Conservation (phyloP, 441 rosid genomes). For the Erodium trifolium region DNA sequence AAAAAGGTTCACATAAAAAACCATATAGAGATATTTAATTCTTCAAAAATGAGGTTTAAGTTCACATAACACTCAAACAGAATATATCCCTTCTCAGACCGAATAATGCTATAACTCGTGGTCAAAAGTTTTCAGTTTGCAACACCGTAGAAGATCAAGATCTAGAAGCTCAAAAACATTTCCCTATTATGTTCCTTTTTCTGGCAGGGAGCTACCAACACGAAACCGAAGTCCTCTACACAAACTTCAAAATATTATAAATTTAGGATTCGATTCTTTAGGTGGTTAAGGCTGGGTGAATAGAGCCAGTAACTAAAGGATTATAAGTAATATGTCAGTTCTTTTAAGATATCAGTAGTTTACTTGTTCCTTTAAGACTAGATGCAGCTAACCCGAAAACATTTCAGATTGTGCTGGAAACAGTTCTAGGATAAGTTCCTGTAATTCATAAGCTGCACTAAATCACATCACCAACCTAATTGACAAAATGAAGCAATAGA, state of each 20-base stretch:
- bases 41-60: not conserved
- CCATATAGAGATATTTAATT: not conserved
- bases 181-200: not conserved
- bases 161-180: not conserved
- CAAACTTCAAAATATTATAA: not conserved
- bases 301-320: not conserved
- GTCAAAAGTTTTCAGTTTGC: not conserved
- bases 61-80: not conserved
- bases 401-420: not conserved
- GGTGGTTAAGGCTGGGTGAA: not conserved
- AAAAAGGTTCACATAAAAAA: not conserved
- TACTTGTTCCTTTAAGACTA: too few species aligned
- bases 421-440: not conserved
- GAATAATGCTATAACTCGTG: not conserved
- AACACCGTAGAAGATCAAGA: not conserved
- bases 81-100: not conserved
- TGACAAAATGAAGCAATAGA: not conserved
- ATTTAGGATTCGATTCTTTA: not conserved
- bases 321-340: not conserved
- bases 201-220: not conserved
- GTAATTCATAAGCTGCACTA: not conserved
- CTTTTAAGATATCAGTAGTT: too few species aligned
- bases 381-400: not conserved
- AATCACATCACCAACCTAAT: not conserved
- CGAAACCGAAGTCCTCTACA: not conserved